Evolutionary conservation across 805 yeast species (phyloP), one percentile per base, ranked within the genome.

Genomic region (Aciculoconidium aculeatum): DNA sequence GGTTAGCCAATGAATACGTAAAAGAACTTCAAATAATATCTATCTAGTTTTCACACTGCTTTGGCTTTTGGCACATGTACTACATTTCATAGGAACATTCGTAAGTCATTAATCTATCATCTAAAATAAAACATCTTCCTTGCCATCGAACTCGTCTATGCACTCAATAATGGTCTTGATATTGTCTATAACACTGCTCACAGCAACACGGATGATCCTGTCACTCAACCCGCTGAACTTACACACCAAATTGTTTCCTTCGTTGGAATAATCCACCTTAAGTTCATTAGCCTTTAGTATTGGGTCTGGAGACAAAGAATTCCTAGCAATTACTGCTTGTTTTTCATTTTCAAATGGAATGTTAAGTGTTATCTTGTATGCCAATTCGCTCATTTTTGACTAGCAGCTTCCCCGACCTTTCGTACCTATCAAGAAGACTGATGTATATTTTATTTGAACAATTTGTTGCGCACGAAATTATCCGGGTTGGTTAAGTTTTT

Each of bases 191-290:
- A 82, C 71, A 40, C 80, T 80, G 53, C 86, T 85, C 11, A 82
- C 84, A 6, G 94, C 94, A 5, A 86, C 94, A 37, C 96, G 63
- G 29, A 87, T 68, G 5, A 77, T 77, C 24, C 95, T 61, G 40
- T 82, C 94, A 28, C 83, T 77, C 0, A 65, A 63, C 2, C 86
- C 85, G 6, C 59, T 51, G 41, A 84, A 82, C 1, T 44, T 38
- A 16, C 77, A 70, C 2, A 50, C 35, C 22, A 85, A 58, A 0
- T 36, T 37, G 11, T 40, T 45, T 2, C 51, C 69, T 3, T 58
- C 47, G 0, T 57, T 47, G 5, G 47, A 25, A 37, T 75, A 76
- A 1, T 40, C 41, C 4, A 77, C 77, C 11, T 54, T 49, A 27
- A 86, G 62, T 50, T 84, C 92, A 30, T 70, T 64, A 1, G 79